These are phyloP conservation scores for Thraustotheca clavata DNA, from an alignment of 352 stramenopile genomes.

Conservation along the genomic window DNA sequence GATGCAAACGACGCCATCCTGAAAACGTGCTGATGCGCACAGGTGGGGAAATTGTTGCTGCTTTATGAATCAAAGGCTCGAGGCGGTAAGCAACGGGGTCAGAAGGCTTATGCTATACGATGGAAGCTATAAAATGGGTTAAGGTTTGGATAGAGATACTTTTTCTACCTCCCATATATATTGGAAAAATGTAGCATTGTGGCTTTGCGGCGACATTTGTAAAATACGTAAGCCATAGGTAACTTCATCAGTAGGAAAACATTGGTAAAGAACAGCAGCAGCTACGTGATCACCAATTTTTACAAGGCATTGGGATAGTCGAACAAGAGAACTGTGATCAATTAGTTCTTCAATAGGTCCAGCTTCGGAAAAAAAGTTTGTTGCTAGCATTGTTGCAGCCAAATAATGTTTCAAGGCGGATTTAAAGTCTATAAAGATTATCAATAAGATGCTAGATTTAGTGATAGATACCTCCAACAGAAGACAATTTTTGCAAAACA, in stretches of 20 bases:
- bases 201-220: conserved; percentile 51
- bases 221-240: conserved; percentile 78
- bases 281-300: conserved; percentile 73
- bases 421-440: conserved; percentile 39
- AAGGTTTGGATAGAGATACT: not conserved
- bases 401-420: conserved; percentile 63
- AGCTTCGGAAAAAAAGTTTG: conserved; percentile 73
- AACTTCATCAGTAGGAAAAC: conserved; percentile 64
- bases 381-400: conserved; percentile 63
- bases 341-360: conserved; percentile 67
- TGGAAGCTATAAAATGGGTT: not conserved
- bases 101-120: too few species aligned
- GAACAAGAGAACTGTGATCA: conserved; percentile 75
- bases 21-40: conserved; percentile 16
- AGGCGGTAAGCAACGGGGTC: conserved; percentile 94
- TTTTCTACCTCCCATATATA: conserved; percentile 74
- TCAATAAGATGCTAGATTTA: not conserved
- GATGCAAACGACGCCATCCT: conserved; percentile 15
- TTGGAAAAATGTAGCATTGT: conserved; percentile 74
- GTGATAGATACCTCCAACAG: conserved; percentile 36
- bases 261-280: conserved; percentile 79
- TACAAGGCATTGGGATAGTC: conserved; percentile 71
- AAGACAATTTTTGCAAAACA: conserved; percentile 54
- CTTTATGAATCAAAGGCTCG: conserved; percentile 79
- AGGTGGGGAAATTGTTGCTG: not conserved